Base-by-base conservation (phyloP, 192 early-diverging fungal species). In the Pilaira anomala region DNA sequence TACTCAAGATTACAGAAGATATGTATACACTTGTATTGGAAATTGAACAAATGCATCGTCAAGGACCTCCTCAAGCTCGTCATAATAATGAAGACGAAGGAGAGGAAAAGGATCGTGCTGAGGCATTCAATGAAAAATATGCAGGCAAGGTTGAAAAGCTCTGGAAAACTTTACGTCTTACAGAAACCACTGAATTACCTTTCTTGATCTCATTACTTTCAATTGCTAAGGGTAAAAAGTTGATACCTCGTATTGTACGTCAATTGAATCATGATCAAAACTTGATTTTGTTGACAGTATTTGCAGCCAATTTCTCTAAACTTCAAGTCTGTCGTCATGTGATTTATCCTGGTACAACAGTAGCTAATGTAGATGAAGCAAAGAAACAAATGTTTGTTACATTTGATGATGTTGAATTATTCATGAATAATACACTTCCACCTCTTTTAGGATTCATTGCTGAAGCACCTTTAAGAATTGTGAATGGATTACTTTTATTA, bases 391-490 rank as follows among this genome's bases (percentile, higher is more conserved):
- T 39, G 33, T 73, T 73, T 49, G 62, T 51, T 8, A 72, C 76
- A 28, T 76, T 73, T 60, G 87, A 92, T 51, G 85, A 89, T 66
- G 85, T 90, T 39, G 93, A 94, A 53, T 59, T 94, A 48, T 98
- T 98, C 60, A 84, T 97, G 84, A 84, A 89, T 58, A 84, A 86
- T 6, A 87, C 93, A n/a, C 81, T 97, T 39, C 97, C 97, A 8
- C 85, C 90, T 7, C 68, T 95, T 9, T 83, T 94, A 21, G 79
- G 78, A 7, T 86, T 95, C 56, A 73, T 97, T 25, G 78, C 88
- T 1, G 95, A 98, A 50, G 82, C 93, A 0, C 90, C 92, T 16
- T 74, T 98, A 56, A 82, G 83, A 48, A 86, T 93, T 25, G 83
- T 99, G 13, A 91, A 89, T 59, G 85, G 85, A 3, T 78, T 91